Evolutionary conservation across 768 basidiomycete genomes (phyloP).

Genomic region (Lactifluus hygrophoroides): DNA sequence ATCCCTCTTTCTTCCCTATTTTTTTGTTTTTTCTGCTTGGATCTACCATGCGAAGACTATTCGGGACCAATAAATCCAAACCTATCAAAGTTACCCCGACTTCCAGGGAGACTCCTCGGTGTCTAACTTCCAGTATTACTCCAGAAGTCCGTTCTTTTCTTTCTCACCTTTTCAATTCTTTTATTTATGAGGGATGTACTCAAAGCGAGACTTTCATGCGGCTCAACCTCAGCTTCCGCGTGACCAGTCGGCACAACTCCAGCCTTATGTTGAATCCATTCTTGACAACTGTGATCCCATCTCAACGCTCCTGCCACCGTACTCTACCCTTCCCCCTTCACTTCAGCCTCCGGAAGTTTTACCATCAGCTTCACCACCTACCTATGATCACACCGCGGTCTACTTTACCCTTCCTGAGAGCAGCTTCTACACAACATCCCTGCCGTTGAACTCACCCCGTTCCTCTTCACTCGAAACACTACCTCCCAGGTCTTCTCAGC

Average conservation of each 20-base stretch:
- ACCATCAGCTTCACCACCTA: too few species aligned
- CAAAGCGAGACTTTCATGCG: conserved; percentile 5
- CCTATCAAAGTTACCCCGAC: conserved; percentile 26
- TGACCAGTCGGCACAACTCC: neutral
- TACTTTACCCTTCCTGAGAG: conserved; percentile 19
- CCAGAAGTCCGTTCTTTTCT: conserved; percentile 22
- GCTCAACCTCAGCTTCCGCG: conserved; percentile 3
- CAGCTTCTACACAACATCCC: conserved; percentile 17
- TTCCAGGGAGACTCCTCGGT: conserved; percentile 22
- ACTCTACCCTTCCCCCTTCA: conserved; percentile 42
- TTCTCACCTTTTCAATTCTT: neutral
- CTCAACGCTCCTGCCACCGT: conserved; percentile 21
- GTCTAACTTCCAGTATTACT: too few species aligned
- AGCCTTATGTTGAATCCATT: conserved; percentile 10
- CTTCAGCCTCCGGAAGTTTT: conserved; percentile 37
- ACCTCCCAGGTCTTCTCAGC: conserved; percentile 37
- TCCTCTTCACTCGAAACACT: conserved; percentile 45
- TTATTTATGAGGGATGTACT: neutral
- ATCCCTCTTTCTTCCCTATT: neutral
- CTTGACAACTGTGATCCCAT: conserved; percentile 12
- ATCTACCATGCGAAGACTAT: conserved; percentile 49
- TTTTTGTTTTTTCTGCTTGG: too few species aligned
- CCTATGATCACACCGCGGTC: conserved; percentile 10
- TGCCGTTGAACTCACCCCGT: conserved; percentile 32
- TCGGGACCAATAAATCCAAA: conserved; percentile 43